phyloP scores from a whole-genome alignment of 2,329 filamentous ascomycete genomes.

The Samsoniella hepiali region DNA sequence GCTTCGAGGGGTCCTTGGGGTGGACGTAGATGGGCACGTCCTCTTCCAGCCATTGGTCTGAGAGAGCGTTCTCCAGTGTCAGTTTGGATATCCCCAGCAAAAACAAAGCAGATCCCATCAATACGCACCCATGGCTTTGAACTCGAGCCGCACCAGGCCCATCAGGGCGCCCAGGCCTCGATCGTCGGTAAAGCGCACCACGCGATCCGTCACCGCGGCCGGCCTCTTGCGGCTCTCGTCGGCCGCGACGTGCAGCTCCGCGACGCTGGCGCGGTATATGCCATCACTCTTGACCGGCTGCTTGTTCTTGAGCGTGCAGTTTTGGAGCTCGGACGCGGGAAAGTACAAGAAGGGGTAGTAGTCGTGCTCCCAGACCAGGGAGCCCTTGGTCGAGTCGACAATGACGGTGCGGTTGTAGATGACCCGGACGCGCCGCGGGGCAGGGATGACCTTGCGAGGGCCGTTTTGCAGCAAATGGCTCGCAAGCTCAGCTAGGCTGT shows the following conservation, averaged over 20 bases:
- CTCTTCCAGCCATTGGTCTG: constrained; percentile 50
- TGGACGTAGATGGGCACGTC: constrained; percentile 58
- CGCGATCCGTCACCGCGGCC: constrained; percentile 31
- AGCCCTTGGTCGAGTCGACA: constrained; percentile 37
- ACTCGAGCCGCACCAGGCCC: constrained; percentile 35
- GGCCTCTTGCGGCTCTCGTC: constrained; percentile 22
- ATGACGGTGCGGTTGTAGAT: constrained; percentile 32
- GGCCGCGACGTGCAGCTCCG: constrained; percentile 30
- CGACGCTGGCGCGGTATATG: constrained; percentile 28
- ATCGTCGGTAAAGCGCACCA: constrained; percentile 39
- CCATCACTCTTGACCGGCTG: constrained; percentile 27
- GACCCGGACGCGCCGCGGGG: constrained; percentile 32
- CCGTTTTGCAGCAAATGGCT: constrained; percentile 27
- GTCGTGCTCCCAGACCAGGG: constrained; percentile 45
- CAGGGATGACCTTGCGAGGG: constrained; percentile 24
- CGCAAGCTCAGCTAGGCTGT: constrained; percentile 30
- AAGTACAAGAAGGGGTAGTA: constrained; percentile 48
- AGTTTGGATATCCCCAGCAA: background rate
- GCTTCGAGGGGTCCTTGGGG: constrained; percentile 65
- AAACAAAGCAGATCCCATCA: background rate
- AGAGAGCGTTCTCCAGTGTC: too few species aligned
- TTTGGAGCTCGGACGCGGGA: constrained; percentile 29
- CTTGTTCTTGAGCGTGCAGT: constrained; percentile 29
- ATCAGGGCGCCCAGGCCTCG: constrained; percentile 33
- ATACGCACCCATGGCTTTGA: constrained; percentile 33